phyloP scores from a whole-genome alignment of 495 filamentous ascomycete species.

The Penicillium waksmanii region DNA sequence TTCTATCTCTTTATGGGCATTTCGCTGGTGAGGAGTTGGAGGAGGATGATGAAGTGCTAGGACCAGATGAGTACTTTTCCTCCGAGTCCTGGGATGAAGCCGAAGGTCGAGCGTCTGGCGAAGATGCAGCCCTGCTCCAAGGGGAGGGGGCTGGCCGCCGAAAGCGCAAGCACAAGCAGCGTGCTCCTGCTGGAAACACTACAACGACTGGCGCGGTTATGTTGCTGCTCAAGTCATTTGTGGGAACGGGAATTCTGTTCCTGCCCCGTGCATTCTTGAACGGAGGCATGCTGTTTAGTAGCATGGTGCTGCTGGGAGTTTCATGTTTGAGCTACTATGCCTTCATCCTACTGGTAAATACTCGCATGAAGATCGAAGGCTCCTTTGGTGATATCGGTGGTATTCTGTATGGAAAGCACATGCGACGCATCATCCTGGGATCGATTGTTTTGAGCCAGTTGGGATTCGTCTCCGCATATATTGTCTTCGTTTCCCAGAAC shows the following conservation, averaged over 20 bases:
- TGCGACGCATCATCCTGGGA: conserved; percentile 81
- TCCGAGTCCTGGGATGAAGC: conserved; percentile 62
- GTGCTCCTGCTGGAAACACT: conserved; percentile 70
- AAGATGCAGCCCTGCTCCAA: conserved; percentile 79
- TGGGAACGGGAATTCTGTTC: conserved; percentile 97
- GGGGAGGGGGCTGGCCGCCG: conserved; percentile 64
- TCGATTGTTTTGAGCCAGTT: conserved; percentile 95
- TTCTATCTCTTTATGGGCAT: conserved; percentile 91
- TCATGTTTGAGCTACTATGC: conserved; percentile 91
- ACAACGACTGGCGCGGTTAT: conserved; percentile 74
- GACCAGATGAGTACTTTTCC: conserved; percentile 82
- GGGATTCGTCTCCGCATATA: conserved; percentile 96
- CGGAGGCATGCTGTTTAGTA: conserved; percentile 96
- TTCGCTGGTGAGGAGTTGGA: conserved; percentile 96
- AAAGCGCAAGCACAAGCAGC: conserved; percentile 70
- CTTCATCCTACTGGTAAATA: conserved; percentile 89
- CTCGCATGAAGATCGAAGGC: conserved; percentile 78
- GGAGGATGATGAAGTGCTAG: conserved; percentile 88
- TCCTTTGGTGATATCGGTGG: conserved; percentile 98
- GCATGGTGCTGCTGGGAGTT: conserved; percentile 81
- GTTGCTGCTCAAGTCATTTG: conserved; percentile 92
- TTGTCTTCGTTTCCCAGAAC: conserved; percentile 96
- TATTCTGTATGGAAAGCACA: conserved; percentile 84
- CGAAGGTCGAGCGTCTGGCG: conserved; percentile 71
- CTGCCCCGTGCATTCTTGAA: conserved; percentile 91